Evolutionary conservation across 306 rosid species (phyloP), one percentile per base, ranked within the genome.

Genomic region (Trifolium fragiferum): DNA sequence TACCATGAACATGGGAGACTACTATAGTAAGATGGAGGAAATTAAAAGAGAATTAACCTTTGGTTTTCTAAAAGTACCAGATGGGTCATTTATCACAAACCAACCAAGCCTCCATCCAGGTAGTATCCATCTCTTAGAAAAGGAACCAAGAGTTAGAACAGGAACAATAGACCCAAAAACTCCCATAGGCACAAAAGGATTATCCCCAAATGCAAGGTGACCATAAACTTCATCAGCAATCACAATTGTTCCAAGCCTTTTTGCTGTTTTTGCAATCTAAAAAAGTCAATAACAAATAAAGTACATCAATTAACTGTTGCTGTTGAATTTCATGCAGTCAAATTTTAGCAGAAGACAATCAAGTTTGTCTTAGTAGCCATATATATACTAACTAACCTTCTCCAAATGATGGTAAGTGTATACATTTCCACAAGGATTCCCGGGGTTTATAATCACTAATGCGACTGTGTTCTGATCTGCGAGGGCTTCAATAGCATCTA

Each of bases 61-160:
- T 66, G 93, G 99, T 38, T 85, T 70, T 76, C 84, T 82, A 67
- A 85, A 94, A 69, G 65, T 83, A 78, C 93, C 95, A 75, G 74
- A 68, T 2, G 97, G 97, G 82, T 94, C 99, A 70, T 64, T 87
- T 54, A 90, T 91, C 61, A 90, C 99, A 69, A 94, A 86, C 99
- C 97, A 94, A 69, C 99, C 99, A 54, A 94, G 93, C 68, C 99
- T 84, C 99, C 99, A 92, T 51, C 97, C 99, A 0, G 99, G 97
- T 16, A 92, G 89, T 38, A 94, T 87, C 99, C 99, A 92, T 89
- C 99, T 87, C 90, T 94, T 94, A 27, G 99, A 92, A 19, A 94
- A 76, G 62, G 97, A 92, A n/a, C 99, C 97, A 67, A 94, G 96
- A 61, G 99, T 94, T 47, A 94, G 82, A 75, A 92, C 89, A 61